phyloP scores from a whole-genome alignment of 2,329 filamentous ascomycete species.

The Fusarium redolens region DNA sequence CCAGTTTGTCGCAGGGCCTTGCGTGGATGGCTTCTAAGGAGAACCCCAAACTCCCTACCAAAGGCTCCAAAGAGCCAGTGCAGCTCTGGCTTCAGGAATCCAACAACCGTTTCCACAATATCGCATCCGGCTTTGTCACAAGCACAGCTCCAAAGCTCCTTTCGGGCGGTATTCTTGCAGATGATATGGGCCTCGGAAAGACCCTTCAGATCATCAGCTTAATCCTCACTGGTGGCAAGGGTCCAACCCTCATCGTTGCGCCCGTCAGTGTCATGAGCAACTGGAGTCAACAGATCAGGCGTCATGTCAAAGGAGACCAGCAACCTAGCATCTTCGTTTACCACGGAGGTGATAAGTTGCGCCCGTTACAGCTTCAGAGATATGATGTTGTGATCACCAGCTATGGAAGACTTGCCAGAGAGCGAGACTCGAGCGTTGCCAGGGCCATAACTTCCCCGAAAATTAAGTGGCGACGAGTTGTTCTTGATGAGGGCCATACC shows the following conservation, averaged over 20 bases:
- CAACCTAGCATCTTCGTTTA: constrained; percentile 77
- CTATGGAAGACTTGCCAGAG: constrained; percentile 79
- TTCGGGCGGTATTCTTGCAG: constrained; percentile 83
- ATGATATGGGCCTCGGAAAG: constrained; percentile 94
- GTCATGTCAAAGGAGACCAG: constrained; percentile 74
- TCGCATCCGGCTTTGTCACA: constrained; percentile 68
- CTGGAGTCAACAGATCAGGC: constrained; percentile 82
- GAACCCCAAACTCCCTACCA: constrained; percentile 71
- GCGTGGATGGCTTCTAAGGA: constrained; percentile 86
- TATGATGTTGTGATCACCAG: constrained; percentile 86
- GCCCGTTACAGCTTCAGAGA: constrained; percentile 66
- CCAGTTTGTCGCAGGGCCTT: constrained; percentile 67
- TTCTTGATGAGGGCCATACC: constrained; percentile 85
- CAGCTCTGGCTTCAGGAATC: constrained; percentile 79
- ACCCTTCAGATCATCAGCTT: constrained; percentile 87
- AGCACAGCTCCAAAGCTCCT: constrained; percentile 69
- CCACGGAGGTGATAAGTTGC: constrained; percentile 72
- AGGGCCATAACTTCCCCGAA: constrained; percentile 52
- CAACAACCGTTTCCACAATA: constrained; percentile 70
- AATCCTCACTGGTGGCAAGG: constrained; percentile 68
- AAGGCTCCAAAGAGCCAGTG: constrained; percentile 68
- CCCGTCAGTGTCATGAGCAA: constrained; percentile 91
- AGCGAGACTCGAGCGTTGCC: constrained; percentile 63
- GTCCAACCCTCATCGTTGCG: constrained; percentile 81
- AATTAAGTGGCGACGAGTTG: constrained; percentile 79